A percentile compares a stretch with the other conserved stretches of the same genome.
Conservation (phyloP, 441 rosid genomes). For the Bocquillonia castaneifolia region DNA sequence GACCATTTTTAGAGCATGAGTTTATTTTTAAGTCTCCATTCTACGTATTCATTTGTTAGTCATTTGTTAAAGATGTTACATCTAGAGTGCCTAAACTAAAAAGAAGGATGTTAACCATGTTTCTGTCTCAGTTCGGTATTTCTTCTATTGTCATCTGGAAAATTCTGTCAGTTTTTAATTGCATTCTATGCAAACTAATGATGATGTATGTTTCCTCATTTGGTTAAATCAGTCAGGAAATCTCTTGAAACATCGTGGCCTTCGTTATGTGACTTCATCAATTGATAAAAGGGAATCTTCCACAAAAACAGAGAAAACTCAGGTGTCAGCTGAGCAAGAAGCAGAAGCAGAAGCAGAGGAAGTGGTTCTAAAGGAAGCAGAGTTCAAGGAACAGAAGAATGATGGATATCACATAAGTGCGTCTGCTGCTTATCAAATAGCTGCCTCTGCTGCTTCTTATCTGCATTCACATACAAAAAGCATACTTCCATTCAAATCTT, state of each 20-base stretch:
- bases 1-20: too few species aligned
- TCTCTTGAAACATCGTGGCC: constrained; percentile 55
- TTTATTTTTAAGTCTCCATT: too few species aligned
- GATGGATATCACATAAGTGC: constrained; percentile 44
- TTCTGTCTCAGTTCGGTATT: too few species aligned
- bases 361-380: constrained; percentile 24
- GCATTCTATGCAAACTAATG: too few species aligned
- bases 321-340: constrained; percentile 32
- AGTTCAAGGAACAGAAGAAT: constrained; percentile 37
- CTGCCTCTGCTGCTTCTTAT: constrained; percentile 89
- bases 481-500: constrained; percentile 61
- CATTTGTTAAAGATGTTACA: constrained; percentile 1
- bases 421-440: constrained; percentile 69
- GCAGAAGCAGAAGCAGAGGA: constrained; percentile 31
- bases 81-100: neutral
- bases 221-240: constrained; percentile 49
- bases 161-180: too few species aligned
- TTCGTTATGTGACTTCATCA: constrained; percentile 71
- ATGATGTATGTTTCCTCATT: neutral
- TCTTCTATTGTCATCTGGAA: too few species aligned
- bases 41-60: too few species aligned
- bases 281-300: constrained; percentile 56
- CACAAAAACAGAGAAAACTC: constrained; percentile 36
- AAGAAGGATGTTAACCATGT: too few species aligned
- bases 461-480: constrained; percentile 62